Evolutionary conservation across 352 stramenopile genomes (phyloP).

Genomic region (Globisporangium polare): DNA sequence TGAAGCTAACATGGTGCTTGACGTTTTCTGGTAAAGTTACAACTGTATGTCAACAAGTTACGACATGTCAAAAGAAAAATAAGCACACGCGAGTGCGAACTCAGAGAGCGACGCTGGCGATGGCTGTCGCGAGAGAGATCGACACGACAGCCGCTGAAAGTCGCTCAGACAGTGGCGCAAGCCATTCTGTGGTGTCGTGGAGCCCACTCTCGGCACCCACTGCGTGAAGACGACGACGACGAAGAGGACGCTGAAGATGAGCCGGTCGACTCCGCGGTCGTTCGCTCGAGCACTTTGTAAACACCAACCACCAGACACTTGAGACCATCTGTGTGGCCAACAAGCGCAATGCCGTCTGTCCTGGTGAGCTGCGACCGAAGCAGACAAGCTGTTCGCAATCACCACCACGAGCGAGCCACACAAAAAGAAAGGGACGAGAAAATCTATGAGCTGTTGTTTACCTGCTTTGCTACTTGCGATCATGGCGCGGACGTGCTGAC

Average conservation of each 20-base stretch:
- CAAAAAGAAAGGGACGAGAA: not conserved
- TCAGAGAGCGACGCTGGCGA: not conserved
- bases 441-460: constrained; percentile 2
- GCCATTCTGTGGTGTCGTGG: not conserved
- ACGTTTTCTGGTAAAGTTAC: too few species aligned
- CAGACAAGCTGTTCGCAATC: not conserved
- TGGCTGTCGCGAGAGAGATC: not conserved
- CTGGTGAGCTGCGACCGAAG: not conserved
- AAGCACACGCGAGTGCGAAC: not conserved
- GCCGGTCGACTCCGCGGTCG: not conserved
- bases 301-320: too few species aligned
- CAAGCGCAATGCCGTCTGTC: not conserved
- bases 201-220: not conserved
- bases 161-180: not conserved
- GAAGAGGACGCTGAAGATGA: too few species aligned
- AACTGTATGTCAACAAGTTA: too few species aligned
- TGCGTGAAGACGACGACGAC: not conserved
- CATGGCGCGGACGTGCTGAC: constrained; percentile 1
- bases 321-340: not conserved
- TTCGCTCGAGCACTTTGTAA: not conserved
- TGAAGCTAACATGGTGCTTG: too few species aligned
- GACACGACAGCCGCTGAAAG: not conserved
- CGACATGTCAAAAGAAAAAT: not conserved
- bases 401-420: not conserved
- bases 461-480: not conserved